Evolutionary conservation across 2,329 filamentous ascomycete genomes (phyloP).

Genomic region (Hypoxylon sp.): DNA sequence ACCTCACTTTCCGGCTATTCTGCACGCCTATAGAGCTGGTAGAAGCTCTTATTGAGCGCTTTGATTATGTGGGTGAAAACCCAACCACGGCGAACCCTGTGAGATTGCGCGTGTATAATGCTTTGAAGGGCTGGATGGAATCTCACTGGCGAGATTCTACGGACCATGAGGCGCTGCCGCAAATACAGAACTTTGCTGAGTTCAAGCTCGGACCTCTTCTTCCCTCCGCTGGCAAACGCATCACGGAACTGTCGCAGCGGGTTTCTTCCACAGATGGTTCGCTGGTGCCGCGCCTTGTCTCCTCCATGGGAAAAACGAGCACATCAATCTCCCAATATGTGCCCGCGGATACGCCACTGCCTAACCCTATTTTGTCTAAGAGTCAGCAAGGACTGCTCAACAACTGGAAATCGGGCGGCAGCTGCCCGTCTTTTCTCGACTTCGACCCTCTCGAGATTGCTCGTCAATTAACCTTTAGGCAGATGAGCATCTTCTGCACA

Average conservation of each 20-base stretch:
- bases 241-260: slow-evolving; percentile 82
- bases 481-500: slow-evolving; percentile 89
- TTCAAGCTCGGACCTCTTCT: slow-evolving; percentile 75
- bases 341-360: slow-evolving; percentile 77
- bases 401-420: slow-evolving; percentile 79
- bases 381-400: slow-evolving; percentile 79
- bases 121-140: slow-evolving; percentile 97
- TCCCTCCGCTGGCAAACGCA: slow-evolving; percentile 81
- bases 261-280: slow-evolving; percentile 79
- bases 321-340: slow-evolving; percentile 78
- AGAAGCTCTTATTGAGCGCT: slow-evolving; percentile 86
- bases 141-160: slow-evolving; percentile 90
- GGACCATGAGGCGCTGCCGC: slow-evolving; percentile 78
- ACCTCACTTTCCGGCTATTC: slow-evolving; percentile 94
- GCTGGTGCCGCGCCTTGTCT: slow-evolving; percentile 84
- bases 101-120: slow-evolving; percentile 91
- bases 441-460: slow-evolving; percentile 93
- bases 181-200: slow-evolving; percentile 85
- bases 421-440: slow-evolving; percentile 80
- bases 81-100: slow-evolving; percentile 82
- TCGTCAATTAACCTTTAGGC: slow-evolving; percentile 90
- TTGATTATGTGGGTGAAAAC: slow-evolving; percentile 88
- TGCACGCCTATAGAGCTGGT: slow-evolving; percentile 84
- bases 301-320: slow-evolving; percentile 88
- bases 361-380: slow-evolving; percentile 76